These are phyloP conservation scores for Candida golubevii DNA, from an alignment of 805 yeast species.

Conservation along the genomic window DNA sequence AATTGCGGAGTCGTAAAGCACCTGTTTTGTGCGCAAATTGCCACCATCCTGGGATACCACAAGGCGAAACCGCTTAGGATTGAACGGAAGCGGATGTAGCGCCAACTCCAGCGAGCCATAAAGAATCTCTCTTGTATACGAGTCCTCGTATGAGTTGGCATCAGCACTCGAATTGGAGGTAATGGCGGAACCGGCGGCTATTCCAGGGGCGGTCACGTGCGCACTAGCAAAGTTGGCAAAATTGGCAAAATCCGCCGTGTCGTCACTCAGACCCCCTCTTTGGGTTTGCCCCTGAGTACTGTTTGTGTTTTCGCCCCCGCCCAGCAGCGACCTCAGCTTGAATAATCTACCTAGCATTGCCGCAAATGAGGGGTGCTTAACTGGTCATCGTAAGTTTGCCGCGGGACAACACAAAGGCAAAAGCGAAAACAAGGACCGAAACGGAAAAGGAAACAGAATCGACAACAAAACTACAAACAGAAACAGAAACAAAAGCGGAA, in stretches of 20 bases:
- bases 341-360: conserved; percentile 36
- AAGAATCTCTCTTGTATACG: conserved; percentile 42
- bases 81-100: conserved; percentile 17
- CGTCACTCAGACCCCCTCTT: not conserved
- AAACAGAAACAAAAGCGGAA: too few species aligned
- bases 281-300: not conserved
- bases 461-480: too few species aligned
- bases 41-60: conserved; percentile 52
- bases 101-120: conserved; percentile 35
- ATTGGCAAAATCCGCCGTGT: not conserved
- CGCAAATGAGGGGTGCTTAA: not conserved
- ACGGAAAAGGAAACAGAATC: too few species aligned
- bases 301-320: conserved; percentile 6
- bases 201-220: not conserved
- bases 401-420: conserved; percentile 3
- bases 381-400: conserved; percentile 8
- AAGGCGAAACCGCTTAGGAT: conserved; percentile 35
- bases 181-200: not conserved
- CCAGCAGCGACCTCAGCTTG: conserved; percentile 24
- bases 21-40: conserved; percentile 41
- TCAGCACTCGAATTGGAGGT: not conserved
- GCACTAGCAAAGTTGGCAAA: too few species aligned
- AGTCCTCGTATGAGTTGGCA: conserved; percentile 37
- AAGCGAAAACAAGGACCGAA: too few species aligned
- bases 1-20: conserved; percentile 42